Percentiles rank a stretch among this genome's conserved stretches.
Conservation (phyloP, 2,329 filamentous ascomycete species). For the Botrytis hyacinthi region DNA sequence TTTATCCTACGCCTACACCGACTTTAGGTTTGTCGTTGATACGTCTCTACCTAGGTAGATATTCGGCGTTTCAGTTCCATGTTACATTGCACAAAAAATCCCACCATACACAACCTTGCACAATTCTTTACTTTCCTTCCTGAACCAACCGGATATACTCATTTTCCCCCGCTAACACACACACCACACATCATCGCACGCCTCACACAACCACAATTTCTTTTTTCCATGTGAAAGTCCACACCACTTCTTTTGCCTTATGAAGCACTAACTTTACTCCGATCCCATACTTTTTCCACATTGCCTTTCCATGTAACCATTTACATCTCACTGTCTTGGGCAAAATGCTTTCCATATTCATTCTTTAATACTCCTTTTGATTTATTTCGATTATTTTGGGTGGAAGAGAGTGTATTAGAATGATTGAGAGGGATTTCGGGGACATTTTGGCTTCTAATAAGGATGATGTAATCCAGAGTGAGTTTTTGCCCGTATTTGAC, state of each 20-base stretch:
- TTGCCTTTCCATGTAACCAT: neutral
- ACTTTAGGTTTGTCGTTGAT: neutral
- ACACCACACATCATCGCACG: neutral
- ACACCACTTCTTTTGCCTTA: neutral
- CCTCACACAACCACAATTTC: neutral
- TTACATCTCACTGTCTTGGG: constrained; percentile 1
- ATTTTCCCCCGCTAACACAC: neutral
- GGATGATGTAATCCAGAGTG: constrained; percentile 33
- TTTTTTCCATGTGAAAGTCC: constrained; percentile 9
- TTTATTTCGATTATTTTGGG: neutral
- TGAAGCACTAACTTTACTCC: neutral
- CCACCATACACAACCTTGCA: neutral
- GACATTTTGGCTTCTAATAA: neutral
- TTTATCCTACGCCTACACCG: neutral
- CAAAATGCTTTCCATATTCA: neutral
- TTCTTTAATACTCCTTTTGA: neutral
- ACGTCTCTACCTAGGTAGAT: neutral
- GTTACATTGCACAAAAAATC: neutral
- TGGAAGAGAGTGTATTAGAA: neutral
- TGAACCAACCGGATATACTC: neutral
- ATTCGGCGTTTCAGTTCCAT: neutral
- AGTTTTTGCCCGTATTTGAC: constrained; percentile 26
- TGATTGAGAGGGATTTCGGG: constrained; percentile 12
- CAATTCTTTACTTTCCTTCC: neutral
- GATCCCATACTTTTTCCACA: neutral